Evolutionary conservation across 179 eudicot species (phyloP), one percentile per base, ranked within the genome.

Genomic region (Amaranthus tricolor): DNA sequence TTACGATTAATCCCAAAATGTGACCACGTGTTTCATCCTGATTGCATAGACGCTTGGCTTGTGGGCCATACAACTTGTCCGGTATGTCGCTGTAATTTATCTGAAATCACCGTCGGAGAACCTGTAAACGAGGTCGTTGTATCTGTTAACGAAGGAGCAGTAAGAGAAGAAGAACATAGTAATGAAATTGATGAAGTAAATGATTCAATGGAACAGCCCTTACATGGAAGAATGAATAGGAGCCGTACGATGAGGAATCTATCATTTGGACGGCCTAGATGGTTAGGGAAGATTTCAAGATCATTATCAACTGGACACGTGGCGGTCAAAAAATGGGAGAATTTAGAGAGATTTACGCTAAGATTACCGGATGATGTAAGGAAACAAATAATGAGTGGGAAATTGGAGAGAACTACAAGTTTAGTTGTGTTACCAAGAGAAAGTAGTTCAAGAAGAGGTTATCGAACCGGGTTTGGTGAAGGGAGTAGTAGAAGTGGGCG

Each of bases 271-370:
- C 78, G 82, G 66, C 80, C 81, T 1, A 80, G 74, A 76, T 64
- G 83, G 73, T 62, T 85, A 21, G 86, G 81, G 59, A 86, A 62
- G 62, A 87, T 86, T 24, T 57, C 86, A 0, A 63, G 95, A 70
- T 91, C 97, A 10, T 86, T 84, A 13, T 87, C 98, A 48, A 91
- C 97, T 4, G 96, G 97, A 31, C 96, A 91, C 76, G 89, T 89
- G 66, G 76, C 91, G 66, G 89, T 86, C 0, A 84, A 79, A 69
- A 92, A 87, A 45, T 92, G 93, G 70, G 91, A 84, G 66, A 87
- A 91, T 61, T 70, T 79, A 70, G 98, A 93, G 48, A 85, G 97
- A 77, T 93, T 84, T 66, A 88, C 96, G n/a, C 68, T 93, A 5
- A 76, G 93, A 70, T 74, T 91, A 24, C 98, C 98, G 14, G 88